These are phyloP conservation scores for Eragrostis curvula DNA, from an alignment of 176 grass and related monocot genomes.

Conservation along the genomic window DNA sequence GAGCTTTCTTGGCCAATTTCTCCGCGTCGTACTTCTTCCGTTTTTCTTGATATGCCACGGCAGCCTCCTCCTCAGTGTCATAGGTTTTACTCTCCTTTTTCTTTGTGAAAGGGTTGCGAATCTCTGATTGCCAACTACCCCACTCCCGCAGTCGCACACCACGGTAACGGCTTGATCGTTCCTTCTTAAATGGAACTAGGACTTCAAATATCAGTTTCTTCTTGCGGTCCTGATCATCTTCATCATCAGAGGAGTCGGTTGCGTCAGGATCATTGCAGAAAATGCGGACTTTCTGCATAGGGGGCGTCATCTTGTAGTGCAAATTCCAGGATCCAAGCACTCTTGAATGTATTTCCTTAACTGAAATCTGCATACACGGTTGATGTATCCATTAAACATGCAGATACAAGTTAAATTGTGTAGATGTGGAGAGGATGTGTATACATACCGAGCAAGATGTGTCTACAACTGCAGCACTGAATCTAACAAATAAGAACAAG, in stretches of 20 bases:
- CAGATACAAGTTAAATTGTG: background rate
- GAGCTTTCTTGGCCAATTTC: conserved; percentile 33
- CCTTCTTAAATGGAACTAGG: background rate
- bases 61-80: conserved; percentile 45
- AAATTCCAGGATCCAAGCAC: background rate
- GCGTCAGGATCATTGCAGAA: conserved; percentile 54
- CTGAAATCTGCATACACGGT: conserved; percentile 15
- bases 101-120: conserved; percentile 53
- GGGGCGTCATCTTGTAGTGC: conserved; percentile 5
- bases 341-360: background rate
- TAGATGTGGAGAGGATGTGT: background rate
- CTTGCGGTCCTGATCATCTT: conserved; percentile 25
- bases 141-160: conserved; percentile 48
- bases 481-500: conserved; percentile 19
- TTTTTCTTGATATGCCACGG: conserved; percentile 32
- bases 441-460: conserved; percentile 16
- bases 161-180: conserved; percentile 47
- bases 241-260: conserved; percentile 52
- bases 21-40: background rate
- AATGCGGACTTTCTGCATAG: conserved; percentile 36
- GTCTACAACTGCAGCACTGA: background rate
- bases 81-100: conserved; percentile 39
- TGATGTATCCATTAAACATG: background rate
- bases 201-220: conserved; percentile 48
- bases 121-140: conserved; percentile 58